These are phyloP conservation scores for Lentinus polychrous DNA, from an alignment of 1,284 basidiomycete species.

Conservation along the genomic window DNA sequence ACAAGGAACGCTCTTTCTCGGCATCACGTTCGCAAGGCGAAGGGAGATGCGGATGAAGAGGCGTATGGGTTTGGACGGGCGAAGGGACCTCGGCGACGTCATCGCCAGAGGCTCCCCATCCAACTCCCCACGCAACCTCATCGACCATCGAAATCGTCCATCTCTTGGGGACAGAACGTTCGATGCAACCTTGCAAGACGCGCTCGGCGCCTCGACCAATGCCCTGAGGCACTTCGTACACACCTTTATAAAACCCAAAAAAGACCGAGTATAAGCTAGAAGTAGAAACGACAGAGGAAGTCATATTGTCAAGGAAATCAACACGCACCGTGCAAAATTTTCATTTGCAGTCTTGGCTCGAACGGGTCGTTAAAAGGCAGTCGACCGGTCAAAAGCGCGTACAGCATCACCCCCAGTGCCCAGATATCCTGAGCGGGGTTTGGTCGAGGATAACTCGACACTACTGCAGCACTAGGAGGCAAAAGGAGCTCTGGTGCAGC, in stretches of 20 bases:
- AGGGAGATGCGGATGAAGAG: constrained; percentile 12
- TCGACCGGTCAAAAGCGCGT: constrained; percentile 72
- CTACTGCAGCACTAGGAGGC: constrained; percentile 27
- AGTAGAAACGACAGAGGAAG: not conserved
- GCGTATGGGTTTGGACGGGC: constrained; percentile 4
- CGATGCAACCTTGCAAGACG: constrained; percentile 71
- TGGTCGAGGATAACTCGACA: constrained; percentile 23
- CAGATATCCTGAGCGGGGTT: constrained; percentile 86
- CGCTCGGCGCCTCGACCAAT: constrained; percentile 67
- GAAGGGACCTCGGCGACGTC: constrained; percentile 21
- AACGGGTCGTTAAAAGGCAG: constrained; percentile 85
- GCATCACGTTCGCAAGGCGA: constrained; percentile 12
- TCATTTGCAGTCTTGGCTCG: constrained; percentile 85
- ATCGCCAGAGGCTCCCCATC: constrained; percentile 56
- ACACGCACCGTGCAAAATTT: constrained; percentile 75
- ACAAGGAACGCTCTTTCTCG: constrained; percentile 21
- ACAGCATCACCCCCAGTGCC: constrained; percentile 87
- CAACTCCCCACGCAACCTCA: constrained; percentile 74
- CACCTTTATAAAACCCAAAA: constrained; percentile 34
- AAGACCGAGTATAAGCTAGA: constrained; percentile 9
- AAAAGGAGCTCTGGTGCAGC: constrained; percentile 75
- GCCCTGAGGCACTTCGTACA: constrained; percentile 47
- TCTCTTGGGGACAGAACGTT: constrained; percentile 47
- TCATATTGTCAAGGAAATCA: not conserved
- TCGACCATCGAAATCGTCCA: constrained; percentile 76